These are phyloP conservation scores for Magnaporthiopsis incrustans DNA, from an alignment of 2,329 filamentous ascomycete species.

Conservation along the genomic window DNA sequence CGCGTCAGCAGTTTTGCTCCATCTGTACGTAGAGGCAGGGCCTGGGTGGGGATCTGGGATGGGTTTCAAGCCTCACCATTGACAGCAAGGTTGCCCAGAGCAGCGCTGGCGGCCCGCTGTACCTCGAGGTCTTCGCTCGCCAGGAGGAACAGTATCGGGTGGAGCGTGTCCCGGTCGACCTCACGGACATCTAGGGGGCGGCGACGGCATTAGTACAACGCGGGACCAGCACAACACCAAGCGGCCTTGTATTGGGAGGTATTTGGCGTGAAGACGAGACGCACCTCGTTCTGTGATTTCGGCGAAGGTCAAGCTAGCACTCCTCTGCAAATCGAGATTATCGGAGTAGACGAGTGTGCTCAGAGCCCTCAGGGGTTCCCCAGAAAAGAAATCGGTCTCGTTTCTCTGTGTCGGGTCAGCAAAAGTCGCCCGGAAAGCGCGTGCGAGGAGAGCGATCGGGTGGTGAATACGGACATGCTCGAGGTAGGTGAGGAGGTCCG, in stretches of 20 bases:
- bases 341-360: constrained; percentile 97
- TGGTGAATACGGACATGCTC: constrained; percentile 66
- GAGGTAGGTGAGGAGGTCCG: constrained; percentile 88
- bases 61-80: constrained; percentile 61
- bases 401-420: constrained; percentile 55
- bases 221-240: no score
- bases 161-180: constrained; percentile 88
- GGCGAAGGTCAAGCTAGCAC: constrained; percentile 95
- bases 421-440: neutral
- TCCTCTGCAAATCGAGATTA: constrained; percentile 95
- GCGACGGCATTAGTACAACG: no score
- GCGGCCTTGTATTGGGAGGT: no score
- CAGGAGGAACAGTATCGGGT: constrained; percentile 90
- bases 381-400: constrained; percentile 97
- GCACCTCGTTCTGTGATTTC: constrained; percentile 97
- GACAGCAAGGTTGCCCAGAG: constrained; percentile 89
- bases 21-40: neutral
- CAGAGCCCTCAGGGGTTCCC: constrained; percentile 85
- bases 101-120: constrained; percentile 90
- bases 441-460: neutral
- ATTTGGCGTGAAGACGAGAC: constrained; percentile 15
- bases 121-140: constrained; percentile 96
- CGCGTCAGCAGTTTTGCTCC: constrained; percentile 30
- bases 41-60: neutral
- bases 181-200: constrained; percentile 76